Conservation (phyloP, 2,329 filamentous ascomycete species). For the Botrytis medusae region DNA sequence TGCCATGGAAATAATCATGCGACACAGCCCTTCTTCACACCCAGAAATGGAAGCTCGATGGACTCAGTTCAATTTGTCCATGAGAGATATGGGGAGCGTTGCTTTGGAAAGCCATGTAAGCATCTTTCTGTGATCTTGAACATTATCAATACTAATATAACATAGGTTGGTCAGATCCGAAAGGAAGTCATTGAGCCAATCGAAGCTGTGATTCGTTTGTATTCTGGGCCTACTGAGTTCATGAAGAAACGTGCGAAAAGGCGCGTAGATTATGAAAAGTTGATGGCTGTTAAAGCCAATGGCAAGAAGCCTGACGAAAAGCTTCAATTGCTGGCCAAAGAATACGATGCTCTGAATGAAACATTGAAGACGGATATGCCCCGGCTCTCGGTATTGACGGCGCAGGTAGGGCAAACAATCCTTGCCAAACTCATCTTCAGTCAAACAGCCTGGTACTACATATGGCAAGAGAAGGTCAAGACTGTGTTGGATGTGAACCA, state of each 20-base stretch:
- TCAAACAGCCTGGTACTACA: conserved; percentile 77
- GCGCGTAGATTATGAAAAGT: conserved; percentile 84
- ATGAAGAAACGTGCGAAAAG: conserved; percentile 95
- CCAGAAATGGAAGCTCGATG: conserved; percentile 92
- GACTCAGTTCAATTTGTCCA: conserved; percentile 84
- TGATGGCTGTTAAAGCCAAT: conserved; percentile 71
- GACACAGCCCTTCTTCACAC: conserved; percentile 71
- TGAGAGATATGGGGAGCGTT: conserved; percentile 80
- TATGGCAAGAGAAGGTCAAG: conserved; percentile 81
- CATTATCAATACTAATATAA: conserved; percentile 23
- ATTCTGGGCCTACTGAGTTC: conserved; percentile 79
- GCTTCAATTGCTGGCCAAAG: conserved; percentile 77
- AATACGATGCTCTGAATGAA: conserved; percentile 82
- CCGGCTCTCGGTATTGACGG: conserved; percentile 76
- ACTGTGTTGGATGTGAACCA: conserved; percentile 66
- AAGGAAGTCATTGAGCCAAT: conserved; percentile 85
- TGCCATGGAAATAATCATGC: conserved; percentile 81
- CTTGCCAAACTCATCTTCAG: conserved; percentile 81
- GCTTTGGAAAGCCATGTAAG: conserved; percentile 82
- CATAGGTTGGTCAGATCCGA: conserved; percentile 63
- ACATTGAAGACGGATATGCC: conserved; percentile 91
- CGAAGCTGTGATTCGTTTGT: conserved; percentile 72
- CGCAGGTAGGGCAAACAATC: conserved; percentile 79
- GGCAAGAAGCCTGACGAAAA: conserved; percentile 88
- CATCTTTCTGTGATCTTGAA: conserved; percentile 27